These are phyloP conservation scores for Senecio squalidus DNA, from an alignment of 140 eudicot genomes.

Conservation along the genomic window DNA sequence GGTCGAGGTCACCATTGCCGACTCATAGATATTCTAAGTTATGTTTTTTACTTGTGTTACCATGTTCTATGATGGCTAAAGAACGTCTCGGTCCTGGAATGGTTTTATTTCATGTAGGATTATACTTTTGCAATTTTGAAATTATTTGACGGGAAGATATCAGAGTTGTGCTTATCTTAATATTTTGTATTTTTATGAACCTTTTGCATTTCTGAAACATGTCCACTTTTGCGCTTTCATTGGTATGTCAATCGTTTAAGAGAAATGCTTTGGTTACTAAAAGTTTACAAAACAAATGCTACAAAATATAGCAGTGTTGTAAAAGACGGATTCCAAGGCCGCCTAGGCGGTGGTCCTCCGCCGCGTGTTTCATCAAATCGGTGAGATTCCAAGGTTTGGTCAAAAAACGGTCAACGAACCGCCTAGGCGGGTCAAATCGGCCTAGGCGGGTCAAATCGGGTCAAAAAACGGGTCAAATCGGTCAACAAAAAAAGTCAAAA, in stretches of 20 bases:
- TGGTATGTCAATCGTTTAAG: background rate
- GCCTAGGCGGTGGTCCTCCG: no score
- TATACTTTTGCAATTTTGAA: slow-evolving; percentile 31
- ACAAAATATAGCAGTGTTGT: no score
- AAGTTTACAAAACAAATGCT: no score
- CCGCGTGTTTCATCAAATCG: no score
- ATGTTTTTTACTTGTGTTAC: slow-evolving; percentile 2
- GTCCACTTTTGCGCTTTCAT: background rate
- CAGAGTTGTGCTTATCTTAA: slow-evolving; percentile 14
- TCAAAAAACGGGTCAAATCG: no score
- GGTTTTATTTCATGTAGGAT: slow-evolving; percentile 22
- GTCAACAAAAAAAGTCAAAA: no score
- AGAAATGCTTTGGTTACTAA: no score
- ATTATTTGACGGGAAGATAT: slow-evolving; percentile 14
- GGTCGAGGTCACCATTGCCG: slow-evolving; percentile 46
- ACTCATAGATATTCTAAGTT: background rate
- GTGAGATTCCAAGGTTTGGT: no score
- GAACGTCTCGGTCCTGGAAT: slow-evolving; percentile 7
- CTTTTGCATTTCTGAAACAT: slow-evolving; percentile 3
- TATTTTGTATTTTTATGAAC: slow-evolving; percentile 11
- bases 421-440: no score
- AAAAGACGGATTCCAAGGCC: no score
- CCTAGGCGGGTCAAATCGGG: no score
- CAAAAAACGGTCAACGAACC: no score
- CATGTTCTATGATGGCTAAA: slow-evolving; percentile 12